A percentile compares a stretch with the other conserved stretches of the same genome.
These are phyloP conservation scores for Cardamine occulta DNA, from an alignment of 345 rosid species.

Conservation along the genomic window DNA sequence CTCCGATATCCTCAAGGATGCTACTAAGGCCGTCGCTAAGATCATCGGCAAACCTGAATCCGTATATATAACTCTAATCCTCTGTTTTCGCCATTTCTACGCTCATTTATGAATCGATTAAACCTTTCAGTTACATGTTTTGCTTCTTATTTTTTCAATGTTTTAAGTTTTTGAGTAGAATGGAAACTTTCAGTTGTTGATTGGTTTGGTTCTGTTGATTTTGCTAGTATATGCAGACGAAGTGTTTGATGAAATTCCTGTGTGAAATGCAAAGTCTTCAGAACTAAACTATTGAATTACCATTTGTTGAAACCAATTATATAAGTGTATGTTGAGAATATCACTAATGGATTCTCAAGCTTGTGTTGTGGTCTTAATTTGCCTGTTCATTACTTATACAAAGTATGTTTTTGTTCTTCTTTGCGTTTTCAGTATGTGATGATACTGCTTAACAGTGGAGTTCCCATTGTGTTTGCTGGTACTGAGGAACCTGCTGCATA, in stretches of 20 bases:
- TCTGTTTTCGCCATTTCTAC: not conserved
- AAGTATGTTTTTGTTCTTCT: not conserved
- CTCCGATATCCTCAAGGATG: constrained; percentile 92
- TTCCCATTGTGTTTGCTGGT: constrained; percentile 87
- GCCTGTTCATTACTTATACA: not conserved
- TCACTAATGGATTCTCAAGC: constrained; percentile 6
- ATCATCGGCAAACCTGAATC: constrained; percentile 97
- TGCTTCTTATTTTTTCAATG: not conserved
- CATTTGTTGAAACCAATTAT: not conserved
- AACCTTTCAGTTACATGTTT: not conserved
- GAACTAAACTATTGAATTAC: not conserved
- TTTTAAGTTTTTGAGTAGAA: not conserved
- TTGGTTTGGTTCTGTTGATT: not conserved
- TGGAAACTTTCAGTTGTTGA: not conserved
- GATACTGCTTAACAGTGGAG: constrained; percentile 82
- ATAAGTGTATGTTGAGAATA: not conserved
- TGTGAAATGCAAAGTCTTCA: constrained; percentile 1
- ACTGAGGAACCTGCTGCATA: constrained; percentile 90
- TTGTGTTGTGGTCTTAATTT: constrained; percentile 12
- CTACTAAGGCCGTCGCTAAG: constrained; percentile 83
- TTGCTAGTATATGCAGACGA: not conserved
- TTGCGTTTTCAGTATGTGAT: constrained; percentile 74
- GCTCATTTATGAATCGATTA: not conserved
- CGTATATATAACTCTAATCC: constrained; percentile 44
- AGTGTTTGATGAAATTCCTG: constrained; percentile 28